Percentiles rank a stretch among this genome's conserved stretches.
phyloP scores from a whole-genome alignment of 1,139 yeast species.

The Debaryomyces sp. region DNA sequence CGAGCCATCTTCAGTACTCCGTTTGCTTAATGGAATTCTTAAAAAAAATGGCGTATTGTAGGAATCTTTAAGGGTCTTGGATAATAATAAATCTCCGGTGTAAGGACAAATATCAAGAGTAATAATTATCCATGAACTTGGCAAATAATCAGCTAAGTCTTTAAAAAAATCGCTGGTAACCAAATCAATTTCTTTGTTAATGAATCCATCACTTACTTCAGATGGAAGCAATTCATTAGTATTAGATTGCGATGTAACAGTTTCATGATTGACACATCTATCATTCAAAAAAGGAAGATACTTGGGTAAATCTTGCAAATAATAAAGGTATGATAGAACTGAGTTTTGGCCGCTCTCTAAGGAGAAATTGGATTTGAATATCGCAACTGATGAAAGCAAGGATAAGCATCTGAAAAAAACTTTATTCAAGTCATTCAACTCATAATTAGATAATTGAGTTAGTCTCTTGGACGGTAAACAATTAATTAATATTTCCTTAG shows the following conservation, averaged over 20 bases:
- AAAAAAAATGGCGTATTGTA: slow-evolving; percentile 46
- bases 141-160: slow-evolving; percentile 30
- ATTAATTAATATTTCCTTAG: slow-evolving; percentile 20
- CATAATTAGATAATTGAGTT: slow-evolving; percentile 17
- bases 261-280: slow-evolving; percentile 16
- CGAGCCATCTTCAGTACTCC: slow-evolving; percentile 45
- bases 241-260: slow-evolving; percentile 10
- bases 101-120: slow-evolving; percentile 63
- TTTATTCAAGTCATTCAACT: slow-evolving; percentile 22
- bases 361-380: slow-evolving; percentile 19
- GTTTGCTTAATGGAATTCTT: slow-evolving; percentile 63
- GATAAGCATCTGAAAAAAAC: slow-evolving; percentile 26
- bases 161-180: slow-evolving; percentile 13
- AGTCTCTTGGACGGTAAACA: slow-evolving; percentile 10
- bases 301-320: slow-evolving; percentile 38
- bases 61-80: slow-evolving; percentile 41
- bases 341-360: slow-evolving; percentile 1
- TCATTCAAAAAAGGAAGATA: slow-evolving; percentile 37
- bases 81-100: slow-evolving; percentile 59
- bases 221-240: slow-evolving; percentile 15
- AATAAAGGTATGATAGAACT: slow-evolving; percentile 29
- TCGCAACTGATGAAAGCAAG: slow-evolving; percentile 28
- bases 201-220: slow-evolving; percentile 3
- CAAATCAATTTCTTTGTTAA: slow-evolving; percentile 11
- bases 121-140: slow-evolving; percentile 60